A percentile compares a stretch with the other conserved stretches of the same genome.
Conservation (phyloP, 176 grass and related monocot species). For the Paspalum vaginatum region DNA sequence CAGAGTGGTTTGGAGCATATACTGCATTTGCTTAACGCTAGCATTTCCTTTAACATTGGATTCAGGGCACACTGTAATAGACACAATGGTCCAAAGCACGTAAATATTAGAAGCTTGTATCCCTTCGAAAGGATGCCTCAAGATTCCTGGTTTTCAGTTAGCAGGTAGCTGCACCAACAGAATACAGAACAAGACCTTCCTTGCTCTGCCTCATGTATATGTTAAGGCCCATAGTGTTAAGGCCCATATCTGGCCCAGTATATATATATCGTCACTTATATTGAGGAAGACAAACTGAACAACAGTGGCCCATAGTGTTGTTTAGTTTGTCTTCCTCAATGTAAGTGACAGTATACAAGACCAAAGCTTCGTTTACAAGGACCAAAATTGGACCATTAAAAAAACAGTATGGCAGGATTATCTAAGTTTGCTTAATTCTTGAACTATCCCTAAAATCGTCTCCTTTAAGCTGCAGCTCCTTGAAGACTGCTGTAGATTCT, state of each 20-base stretch:
- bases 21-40: not conserved
- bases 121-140: not conserved
- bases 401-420: not conserved
- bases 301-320: too few species aligned
- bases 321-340: too few species aligned
- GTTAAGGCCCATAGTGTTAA: too few species aligned
- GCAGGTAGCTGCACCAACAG: not conserved
- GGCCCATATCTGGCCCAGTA: too few species aligned
- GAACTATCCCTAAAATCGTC: not conserved
- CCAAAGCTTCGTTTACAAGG: not conserved
- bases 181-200: not conserved
- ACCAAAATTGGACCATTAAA: not conserved
- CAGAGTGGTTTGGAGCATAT: too few species aligned
- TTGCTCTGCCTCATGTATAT: constrained; percentile 1
- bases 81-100: not conserved
- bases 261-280: too few species aligned
- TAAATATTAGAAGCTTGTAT: not conserved
- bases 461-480: constrained; percentile 49
- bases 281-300: too few species aligned
- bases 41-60: not conserved
- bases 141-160: not conserved
- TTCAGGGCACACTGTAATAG: not conserved
- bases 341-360: too few species aligned
- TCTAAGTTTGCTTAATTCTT: constrained; percentile 1
- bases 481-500: constrained; percentile 62